Base-by-base conservation (phyloP, 2,329 filamentous ascomycete genomes). In the Colletotrichum somersetense region DNA sequence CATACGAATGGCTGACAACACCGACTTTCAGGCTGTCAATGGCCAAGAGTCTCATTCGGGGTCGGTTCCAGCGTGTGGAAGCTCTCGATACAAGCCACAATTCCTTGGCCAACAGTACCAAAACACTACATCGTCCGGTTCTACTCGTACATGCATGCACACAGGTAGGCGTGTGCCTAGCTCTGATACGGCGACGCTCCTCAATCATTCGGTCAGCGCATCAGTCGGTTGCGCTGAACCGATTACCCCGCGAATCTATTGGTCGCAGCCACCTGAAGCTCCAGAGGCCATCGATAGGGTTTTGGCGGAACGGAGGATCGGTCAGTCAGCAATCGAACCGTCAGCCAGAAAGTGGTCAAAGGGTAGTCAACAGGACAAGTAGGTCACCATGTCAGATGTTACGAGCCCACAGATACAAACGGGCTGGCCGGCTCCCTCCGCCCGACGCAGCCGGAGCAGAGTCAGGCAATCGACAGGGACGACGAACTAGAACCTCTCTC, bases 371-470 rank as follows among this genome's bases (percentile, higher is more conserved):
- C 20, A 48, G n/a, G 20, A 38, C 16, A 14, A 10, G 14, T 5
- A 44, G 18, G 26, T 30, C 20, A 12, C 46, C 46, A 5, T 52
- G 18, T 23, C 50, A 53, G 26, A 53, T 33, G 4, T 18, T 33
- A 20, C 23, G 50, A 53, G 26, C 26, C 50, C 8, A 44, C 42
- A 20, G 20, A 44, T 18, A 56, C 40, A 40, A 48, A 14, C 48
- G 35, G 57, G 33, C 50, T 67, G 56, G 26, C 33, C 69, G 52
- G 59, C 58, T 64, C 46, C 53, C 35, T 63, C 52, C 69, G 50
- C 53, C 65, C 69, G 65, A 62, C 58, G 58, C 23, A 67, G 30
- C 64, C 68, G 64, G 50, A 26, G 42, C 38, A 71, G 48, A 56
- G 56, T 62, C 64, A 62, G 50, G 42, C 50, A 62, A 40, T 57